Evolutionary conservation across 2,329 filamentous ascomycete genomes (phyloP).

Genomic region (Ophiostoma sp.): DNA sequence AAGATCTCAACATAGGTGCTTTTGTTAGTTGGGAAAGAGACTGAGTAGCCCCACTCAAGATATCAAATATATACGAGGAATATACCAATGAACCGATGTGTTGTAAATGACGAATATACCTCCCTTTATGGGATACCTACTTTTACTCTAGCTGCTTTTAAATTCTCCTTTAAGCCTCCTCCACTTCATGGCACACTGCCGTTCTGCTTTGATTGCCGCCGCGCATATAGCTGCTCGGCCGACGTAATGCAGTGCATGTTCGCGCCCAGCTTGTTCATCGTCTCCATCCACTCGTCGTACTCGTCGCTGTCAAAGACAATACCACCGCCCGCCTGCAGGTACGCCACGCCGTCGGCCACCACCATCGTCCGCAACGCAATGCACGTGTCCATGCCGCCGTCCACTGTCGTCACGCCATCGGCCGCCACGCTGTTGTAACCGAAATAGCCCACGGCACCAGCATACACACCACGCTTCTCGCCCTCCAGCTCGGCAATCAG

Average conservation of each 20-base stretch:
- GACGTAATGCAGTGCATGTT: conserved; percentile 86
- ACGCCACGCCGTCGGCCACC: conserved; percentile 85
- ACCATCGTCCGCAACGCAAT: conserved; percentile 88
- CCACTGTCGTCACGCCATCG: conserved; percentile 60
- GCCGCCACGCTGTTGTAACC: conserved; percentile 73
- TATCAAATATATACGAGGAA: neutral
- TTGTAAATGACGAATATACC: neutral
- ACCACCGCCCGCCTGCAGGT: conserved; percentile 85
- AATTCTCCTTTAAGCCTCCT: neutral
- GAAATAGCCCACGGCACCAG: conserved; percentile 95
- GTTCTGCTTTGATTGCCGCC: conserved; percentile 33
- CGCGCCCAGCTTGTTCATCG: conserved; percentile 88
- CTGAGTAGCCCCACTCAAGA: neutral
- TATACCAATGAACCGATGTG: neutral
- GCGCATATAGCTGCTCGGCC: conserved; percentile 68
- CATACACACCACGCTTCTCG: conserved; percentile 94
- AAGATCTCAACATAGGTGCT: neutral
- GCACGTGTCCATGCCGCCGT: conserved; percentile 90
- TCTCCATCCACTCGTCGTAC: conserved; percentile 92
- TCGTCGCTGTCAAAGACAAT: conserved; percentile 93
- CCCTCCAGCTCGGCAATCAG: conserved; percentile 90
- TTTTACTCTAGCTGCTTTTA: neutral
- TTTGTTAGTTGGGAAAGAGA: neutral
- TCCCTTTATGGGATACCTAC: conserved; percentile 5
- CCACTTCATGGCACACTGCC: neutral